Evolutionary conservation across 1,139 yeast genomes (phyloP), one percentile per base, ranked within the genome.

Genomic region (Hansenula lynferdii): DNA sequence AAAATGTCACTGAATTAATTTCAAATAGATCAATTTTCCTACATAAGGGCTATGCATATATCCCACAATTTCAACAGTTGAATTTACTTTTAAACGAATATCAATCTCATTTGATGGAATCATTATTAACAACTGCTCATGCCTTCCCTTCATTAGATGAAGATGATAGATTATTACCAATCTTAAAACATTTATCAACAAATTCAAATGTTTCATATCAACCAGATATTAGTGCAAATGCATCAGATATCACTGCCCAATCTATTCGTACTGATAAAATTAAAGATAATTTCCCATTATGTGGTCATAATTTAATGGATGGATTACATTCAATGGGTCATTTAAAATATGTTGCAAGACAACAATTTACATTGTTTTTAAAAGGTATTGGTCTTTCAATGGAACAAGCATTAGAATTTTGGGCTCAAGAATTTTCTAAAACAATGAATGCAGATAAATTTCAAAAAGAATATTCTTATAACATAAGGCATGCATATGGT

Each of bases 401-500:
- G 8, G 96, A 89, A 44, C 97, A 94, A 56, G 92, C 97, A 0
- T 61, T 92, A 43, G 76, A 75, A 51, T 90, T 87, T 60, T 92
- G 97, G 96, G 65, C 81, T 8, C 67, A 67, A 42, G 83, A 82
- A 50, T 89, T 90, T 60, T 76, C 87, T 64, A 41, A 75, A 69
- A 20, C 73, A 71, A 72, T 83, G 61, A 71, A 81, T 3, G 62
- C 76, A 40, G 97, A 89, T 43, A 78, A 78, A 49, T 90, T 89
- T 63, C 77, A 82, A 58, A 89, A 90, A 60, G 95, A 90, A 54
- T 90, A 92, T 65, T 70, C 77, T 42, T 92, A 92, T 67, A 86
- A 85, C 54, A 75, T 92, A 51, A 75, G 96, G 44, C 97, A 94
- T 61, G 75, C 73, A 48, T 92, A 92, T 58, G 98, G 97, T 37